These are phyloP conservation scores for Carex arenaria DNA, from an alignment of 202 grass and related monocot genomes.

Conservation along the genomic window DNA sequence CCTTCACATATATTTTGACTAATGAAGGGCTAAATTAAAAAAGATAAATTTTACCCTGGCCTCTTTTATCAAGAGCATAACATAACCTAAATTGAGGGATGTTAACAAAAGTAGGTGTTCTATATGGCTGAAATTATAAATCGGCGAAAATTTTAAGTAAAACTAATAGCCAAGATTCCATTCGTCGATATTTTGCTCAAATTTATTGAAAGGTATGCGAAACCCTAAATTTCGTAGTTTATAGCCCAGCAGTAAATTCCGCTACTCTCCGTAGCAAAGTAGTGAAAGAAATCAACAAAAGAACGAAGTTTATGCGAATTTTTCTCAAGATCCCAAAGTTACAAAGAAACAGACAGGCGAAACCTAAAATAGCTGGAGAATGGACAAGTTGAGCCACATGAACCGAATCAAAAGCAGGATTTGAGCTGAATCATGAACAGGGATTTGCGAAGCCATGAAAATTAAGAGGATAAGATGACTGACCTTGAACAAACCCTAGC, in stretches of 20 bases:
- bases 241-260: background rate
- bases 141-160: background rate
- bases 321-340: conserved; percentile 12
- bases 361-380: background rate
- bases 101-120: background rate
- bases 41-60: background rate
- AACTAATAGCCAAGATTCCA: background rate
- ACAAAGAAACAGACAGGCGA: background rate
- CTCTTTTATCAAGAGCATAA: background rate
- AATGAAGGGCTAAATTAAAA: background rate
- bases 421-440: background rate
- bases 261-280: background rate
- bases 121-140: background rate
- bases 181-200: background rate
- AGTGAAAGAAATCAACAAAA: conserved; percentile 1
- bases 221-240: conserved; percentile 8
- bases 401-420: background rate
- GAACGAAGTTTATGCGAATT: background rate
- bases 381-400: background rate
- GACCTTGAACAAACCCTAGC: conserved; percentile 18
- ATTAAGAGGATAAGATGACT: background rate
- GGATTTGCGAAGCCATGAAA: background rate
- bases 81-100: background rate
- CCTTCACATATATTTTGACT: background rate
- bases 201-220: background rate